Conservation (phyloP, 1,139 yeast genomes). For the Blastobotrys raffinosifermentans region DNA sequence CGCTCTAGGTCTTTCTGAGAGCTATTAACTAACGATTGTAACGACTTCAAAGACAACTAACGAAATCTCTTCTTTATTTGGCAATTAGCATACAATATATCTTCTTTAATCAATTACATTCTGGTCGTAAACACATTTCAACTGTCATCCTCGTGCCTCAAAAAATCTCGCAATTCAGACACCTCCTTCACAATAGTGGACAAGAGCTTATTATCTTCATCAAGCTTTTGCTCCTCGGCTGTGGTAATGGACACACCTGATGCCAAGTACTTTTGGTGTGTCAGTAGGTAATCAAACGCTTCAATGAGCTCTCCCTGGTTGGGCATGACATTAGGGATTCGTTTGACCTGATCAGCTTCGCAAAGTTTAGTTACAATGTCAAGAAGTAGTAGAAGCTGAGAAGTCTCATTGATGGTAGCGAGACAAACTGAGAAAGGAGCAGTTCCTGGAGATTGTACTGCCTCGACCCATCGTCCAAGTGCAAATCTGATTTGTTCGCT, state of each 20-base stretch:
- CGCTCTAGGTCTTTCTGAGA: conserved; percentile 28
- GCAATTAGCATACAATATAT: too few relatives aligned
- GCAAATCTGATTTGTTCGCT: conserved; percentile 57
- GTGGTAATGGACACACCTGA: conserved; percentile 62
- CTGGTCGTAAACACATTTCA: too few relatives aligned
- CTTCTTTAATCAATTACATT: too few relatives aligned
- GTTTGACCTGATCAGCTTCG: conserved; percentile 33
- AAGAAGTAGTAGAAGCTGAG: conserved; percentile 64
- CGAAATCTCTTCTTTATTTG: too few relatives aligned
- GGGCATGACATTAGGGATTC: conserved; percentile 10
- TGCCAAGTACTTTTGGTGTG: conserved; percentile 80
- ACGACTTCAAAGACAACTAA: conserved; percentile 1
- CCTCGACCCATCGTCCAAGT: conserved; percentile 62
- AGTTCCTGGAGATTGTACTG: conserved; percentile 28
- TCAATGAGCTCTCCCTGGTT: conserved; percentile 44
- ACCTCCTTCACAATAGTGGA: conserved; percentile 22
- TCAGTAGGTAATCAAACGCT: conserved; percentile 61
- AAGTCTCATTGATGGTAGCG: conserved; percentile 69
- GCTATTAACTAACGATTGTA: conserved; percentile 13
- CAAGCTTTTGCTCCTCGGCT: conserved; percentile 53
- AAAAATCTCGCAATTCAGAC: conserved; percentile 21
- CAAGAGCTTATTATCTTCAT: conserved; percentile 17
- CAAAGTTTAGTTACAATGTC: conserved; percentile 43
- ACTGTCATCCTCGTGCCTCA: conserved; percentile 6
- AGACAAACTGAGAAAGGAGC: conserved; percentile 41